phyloP scores from a whole-genome alignment of 495 filamentous ascomycete species.

The Mycothermus thermophilus region DNA sequence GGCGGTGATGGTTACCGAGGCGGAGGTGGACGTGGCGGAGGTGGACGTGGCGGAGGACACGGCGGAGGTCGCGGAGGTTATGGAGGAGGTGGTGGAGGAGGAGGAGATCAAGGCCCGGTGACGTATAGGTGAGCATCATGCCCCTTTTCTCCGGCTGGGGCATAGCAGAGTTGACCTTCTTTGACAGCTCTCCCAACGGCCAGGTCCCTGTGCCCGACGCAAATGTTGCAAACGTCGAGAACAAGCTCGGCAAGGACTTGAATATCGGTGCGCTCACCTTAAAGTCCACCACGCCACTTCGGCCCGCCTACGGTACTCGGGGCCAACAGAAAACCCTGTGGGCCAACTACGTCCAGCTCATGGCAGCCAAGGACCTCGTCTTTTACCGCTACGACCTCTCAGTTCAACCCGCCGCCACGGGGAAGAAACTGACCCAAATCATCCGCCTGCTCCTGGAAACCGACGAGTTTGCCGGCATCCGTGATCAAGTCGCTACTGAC shows the following conservation, averaged over 20 bases:
- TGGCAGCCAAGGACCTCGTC: constrained; percentile 17
- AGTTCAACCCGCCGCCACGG: no score
- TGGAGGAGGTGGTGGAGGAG: constrained; percentile 10
- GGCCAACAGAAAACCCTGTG: constrained; percentile 41
- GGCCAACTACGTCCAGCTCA: constrained; percentile 51
- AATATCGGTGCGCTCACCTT: constrained; percentile 5
- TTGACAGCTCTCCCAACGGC: neutral
- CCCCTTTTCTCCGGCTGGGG: constrained; percentile 21
- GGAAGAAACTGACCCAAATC: neutral
- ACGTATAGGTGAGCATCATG: no score
- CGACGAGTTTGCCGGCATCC: no score
- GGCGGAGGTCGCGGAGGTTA: constrained; percentile 18
- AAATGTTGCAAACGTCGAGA: constrained; percentile 22
- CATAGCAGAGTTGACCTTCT: constrained; percentile 10
- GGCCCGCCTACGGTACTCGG: constrained; percentile 45
- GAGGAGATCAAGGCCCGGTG: no score
- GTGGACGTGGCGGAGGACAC: constrained; percentile 13
- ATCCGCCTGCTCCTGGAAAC: no score
- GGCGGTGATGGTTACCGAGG: constrained; percentile 15
- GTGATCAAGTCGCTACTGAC: no score
- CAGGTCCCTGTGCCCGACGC: constrained; percentile 18
- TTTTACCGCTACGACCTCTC: constrained; percentile 32
- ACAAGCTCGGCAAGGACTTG: constrained; percentile 22
- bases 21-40: constrained; percentile 14
- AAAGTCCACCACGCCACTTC: constrained; percentile 27